Base-by-base conservation (phyloP, 1,284 basidiomycete species). In the Puccinia triticina region DNA sequence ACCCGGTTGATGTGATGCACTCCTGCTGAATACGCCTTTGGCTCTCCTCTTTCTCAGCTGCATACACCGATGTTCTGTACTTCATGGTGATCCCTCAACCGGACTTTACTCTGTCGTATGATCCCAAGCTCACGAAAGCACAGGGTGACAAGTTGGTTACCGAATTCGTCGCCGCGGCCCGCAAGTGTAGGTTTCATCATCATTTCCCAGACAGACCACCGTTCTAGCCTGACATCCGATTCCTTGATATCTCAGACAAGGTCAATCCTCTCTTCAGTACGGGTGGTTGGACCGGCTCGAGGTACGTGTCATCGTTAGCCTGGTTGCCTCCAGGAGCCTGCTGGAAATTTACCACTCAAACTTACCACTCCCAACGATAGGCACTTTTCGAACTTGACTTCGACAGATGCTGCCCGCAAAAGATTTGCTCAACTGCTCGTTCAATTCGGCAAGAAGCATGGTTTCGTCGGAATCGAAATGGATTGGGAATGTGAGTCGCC, bases 241-340 rank as follows among this genome's bases (percentile, higher is more conserved):
- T 26, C 32, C 23, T 66, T 40, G 0, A 71, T 72, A 48, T 16
- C 34, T 74, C 59, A 82, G 81, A 82, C 29, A 59, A 61, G 12
- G 81, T 82, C 29, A 67, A 57, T 21, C 46, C 81, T 29, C 34
- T 57, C 26, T 26, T 82, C n/a, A 67, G 59, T 23, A 29, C 50
- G 11, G 81, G 81, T 59, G 81, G 81, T 59, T 82, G 81, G 81
- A 53, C 61, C 18, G 81, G 73, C 4, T 82, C 81, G 48, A 29
- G 18, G 81, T 82, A 32, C 11, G 64, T 66, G 16, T 43, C 7
- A 12, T 26, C 32, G 16, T 1, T 40, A 11, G n/a, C 32, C n/a
- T 48, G 4, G 48, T 16, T 64, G 26, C 7, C 26, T 7, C 18
- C 32, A 40, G 21, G 8, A 34, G 32, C 3, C n/a, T 46, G 21